phyloP scores from a whole-genome alignment of 2,329 filamentous ascomycete genomes.

The Pyrenophora graminea region DNA sequence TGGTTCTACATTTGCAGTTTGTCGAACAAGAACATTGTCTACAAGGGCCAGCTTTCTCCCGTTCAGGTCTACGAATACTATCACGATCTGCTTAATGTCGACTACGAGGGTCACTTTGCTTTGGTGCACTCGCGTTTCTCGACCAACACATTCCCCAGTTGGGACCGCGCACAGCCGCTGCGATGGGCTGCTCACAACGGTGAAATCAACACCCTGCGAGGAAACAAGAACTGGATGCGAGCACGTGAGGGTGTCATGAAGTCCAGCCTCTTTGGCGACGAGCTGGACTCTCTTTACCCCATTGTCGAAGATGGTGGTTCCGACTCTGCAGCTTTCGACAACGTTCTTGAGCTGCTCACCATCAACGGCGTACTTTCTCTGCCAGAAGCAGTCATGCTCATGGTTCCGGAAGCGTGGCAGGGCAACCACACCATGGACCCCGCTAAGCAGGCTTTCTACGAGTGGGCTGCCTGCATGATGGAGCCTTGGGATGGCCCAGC shows the following conservation, averaged over 20 bases:
- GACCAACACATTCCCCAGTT: slow-evolving; percentile 97
- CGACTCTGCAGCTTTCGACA: slow-evolving; percentile 96
- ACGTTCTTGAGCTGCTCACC: slow-evolving; percentile 88
- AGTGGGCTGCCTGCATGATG: slow-evolving; percentile 99
- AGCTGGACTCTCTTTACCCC: slow-evolving; percentile 87
- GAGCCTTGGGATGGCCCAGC: slow-evolving; percentile 98
- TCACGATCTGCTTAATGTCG: slow-evolving; percentile 93
- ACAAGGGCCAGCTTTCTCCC: slow-evolving; percentile 94
- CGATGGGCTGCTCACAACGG: slow-evolving; percentile 98
- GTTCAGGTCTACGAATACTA: slow-evolving; percentile 98
- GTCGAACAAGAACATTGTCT: slow-evolving; percentile 98
- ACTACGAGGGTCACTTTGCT: slow-evolving; percentile 96
- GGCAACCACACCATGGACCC: slow-evolving; percentile 91
- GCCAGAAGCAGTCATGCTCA: slow-evolving; percentile 96
- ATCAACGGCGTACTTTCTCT: slow-evolving; percentile 96
- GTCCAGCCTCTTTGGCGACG: slow-evolving; percentile 88
- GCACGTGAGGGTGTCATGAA: slow-evolving; percentile 93
- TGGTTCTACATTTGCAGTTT: slow-evolving; percentile 99
- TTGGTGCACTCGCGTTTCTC: slow-evolving; percentile 97
- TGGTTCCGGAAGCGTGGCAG: slow-evolving; percentile 98
- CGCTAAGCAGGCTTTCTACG: slow-evolving; percentile 95
- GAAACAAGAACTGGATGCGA: slow-evolving; percentile 99
- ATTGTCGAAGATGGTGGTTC: slow-evolving; percentile 97
- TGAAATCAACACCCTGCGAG: slow-evolving; percentile 95
- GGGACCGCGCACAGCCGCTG: slow-evolving; percentile 95